Evolutionary conservation across 176 grass and related monocot species (phyloP).

Genomic region (Chrysopogon serrulatus): DNA sequence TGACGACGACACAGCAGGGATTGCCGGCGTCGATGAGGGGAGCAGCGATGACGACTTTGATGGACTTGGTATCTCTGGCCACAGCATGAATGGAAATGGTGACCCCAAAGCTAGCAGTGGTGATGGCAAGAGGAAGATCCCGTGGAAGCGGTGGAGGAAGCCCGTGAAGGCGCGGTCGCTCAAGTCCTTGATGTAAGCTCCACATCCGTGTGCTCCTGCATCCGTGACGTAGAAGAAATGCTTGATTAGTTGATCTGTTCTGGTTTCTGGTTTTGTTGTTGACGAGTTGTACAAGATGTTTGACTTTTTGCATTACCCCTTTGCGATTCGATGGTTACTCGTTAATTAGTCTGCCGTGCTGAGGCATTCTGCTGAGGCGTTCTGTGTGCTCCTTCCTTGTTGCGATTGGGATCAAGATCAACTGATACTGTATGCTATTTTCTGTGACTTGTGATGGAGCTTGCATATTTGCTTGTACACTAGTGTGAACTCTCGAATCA

Average conservation of each 20-base stretch:
- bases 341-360: neutral
- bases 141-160: constrained; percentile 46
- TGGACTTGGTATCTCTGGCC: neutral
- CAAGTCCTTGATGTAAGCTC: constrained; percentile 42
- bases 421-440: neutral
- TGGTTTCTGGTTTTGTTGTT: neutral
- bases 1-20: neutral
- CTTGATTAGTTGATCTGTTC: neutral
- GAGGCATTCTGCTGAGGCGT: no score
- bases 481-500: neutral
- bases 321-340: neutral
- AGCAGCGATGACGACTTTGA: constrained; percentile 20
- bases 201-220: neutral
- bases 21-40: constrained; percentile 20
- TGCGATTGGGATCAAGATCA: neutral
- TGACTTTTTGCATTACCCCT: neutral
- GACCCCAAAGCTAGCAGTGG: neutral
- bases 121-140: neutral
- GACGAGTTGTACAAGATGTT: neutral
- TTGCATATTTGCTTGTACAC: neutral
- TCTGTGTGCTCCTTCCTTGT: no score
- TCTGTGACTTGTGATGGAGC: neutral
- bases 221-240: neutral
- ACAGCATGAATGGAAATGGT: neutral
- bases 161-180: constrained; percentile 50